phyloP scores from a whole-genome alignment of 495 filamentous ascomycete genomes.

The Daldinia loculata region DNA sequence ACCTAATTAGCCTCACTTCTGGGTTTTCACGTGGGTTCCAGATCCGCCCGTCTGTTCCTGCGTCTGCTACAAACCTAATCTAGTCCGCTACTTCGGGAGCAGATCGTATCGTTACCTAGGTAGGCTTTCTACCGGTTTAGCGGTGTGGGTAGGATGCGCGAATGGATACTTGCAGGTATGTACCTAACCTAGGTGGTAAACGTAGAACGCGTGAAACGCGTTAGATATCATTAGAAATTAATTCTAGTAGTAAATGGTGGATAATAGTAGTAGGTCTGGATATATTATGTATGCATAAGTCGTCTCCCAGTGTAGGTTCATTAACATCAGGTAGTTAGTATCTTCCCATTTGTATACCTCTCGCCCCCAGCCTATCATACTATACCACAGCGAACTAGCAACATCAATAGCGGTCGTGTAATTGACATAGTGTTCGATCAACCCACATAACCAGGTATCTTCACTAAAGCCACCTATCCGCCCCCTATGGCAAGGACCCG shows the following conservation, averaged over 20 bases:
- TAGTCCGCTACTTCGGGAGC: conserved; percentile 21
- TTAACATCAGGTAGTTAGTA: background rate
- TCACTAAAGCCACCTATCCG: too few relatives aligned
- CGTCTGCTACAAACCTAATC: conserved; percentile 32
- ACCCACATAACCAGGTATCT: too few relatives aligned
- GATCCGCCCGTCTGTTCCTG: conserved; percentile 32
- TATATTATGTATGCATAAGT: conserved; percentile 1
- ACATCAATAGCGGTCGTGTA: too few relatives aligned
- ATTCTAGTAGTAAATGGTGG: background rate
- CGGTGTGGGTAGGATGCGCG: background rate
- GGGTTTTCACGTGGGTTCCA: conserved; percentile 31
- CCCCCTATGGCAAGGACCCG: too few relatives aligned
- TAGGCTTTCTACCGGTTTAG: background rate
- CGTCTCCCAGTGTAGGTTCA: background rate
- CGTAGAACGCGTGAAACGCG: background rate
- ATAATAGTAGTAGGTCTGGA: background rate
- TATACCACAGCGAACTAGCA: too few relatives aligned
- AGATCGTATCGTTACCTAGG: background rate
- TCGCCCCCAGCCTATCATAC: background rate
- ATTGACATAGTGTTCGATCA: too few relatives aligned
- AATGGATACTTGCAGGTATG: background rate
- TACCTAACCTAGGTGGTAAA: background rate
- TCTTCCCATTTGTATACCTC: background rate
- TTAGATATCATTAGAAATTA: background rate
- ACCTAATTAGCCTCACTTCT: conserved; percentile 20